Base-by-base conservation (phyloP, 164 flowering plant species). In the Echeveria elegans region DNA sequence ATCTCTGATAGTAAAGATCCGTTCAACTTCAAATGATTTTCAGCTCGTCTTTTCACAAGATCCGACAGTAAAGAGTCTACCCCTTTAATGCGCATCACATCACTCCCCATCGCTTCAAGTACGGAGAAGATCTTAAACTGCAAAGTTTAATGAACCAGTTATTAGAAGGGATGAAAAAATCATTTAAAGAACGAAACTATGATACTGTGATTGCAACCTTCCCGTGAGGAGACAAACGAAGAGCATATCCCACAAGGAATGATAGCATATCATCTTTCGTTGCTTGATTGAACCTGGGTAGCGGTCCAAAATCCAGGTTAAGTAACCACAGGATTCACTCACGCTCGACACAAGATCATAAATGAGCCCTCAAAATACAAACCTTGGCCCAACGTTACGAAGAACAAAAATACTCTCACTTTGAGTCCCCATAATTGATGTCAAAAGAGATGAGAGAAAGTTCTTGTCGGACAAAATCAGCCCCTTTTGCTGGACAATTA, bases 71-170 rank as follows among this genome's bases (percentile, higher is more conserved):
- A 75, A 37, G 71, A 66, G 60, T 76, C 74, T 2, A 88, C 78
- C 45, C 79, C 87, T 60, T 76, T 78, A 53, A 81, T 72, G 64
- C 31, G 69, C 74, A 88, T 18, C 31, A 89, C 43, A 41, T 70
- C 74, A 71, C 62, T 70, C 16, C 92, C 92, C 72, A 82, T 52
- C 63, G 82, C 95, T 80, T 81, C 85, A 62, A 94, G 73, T 73
- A 89, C 59, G 9, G 93, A 77, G 34, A 94, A 74, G 66, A 91
- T 66, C 69, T 60, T 75, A n/a, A 88, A 74, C 98, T 92, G 91
- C 75, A 70, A 82, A 21, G 4, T 28, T 19, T 53, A 4, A 56
- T 15, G 16, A 29, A 28, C 61, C 26, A 28, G 5, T 19, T 12
- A 6, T 26, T 56, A 56, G 2, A 14, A 18, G 14, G 19, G 19